Evolutionary conservation across 192 early-diverging fungal genomes (phyloP).

Genomic region (Radiomyces spectabilis): DNA sequence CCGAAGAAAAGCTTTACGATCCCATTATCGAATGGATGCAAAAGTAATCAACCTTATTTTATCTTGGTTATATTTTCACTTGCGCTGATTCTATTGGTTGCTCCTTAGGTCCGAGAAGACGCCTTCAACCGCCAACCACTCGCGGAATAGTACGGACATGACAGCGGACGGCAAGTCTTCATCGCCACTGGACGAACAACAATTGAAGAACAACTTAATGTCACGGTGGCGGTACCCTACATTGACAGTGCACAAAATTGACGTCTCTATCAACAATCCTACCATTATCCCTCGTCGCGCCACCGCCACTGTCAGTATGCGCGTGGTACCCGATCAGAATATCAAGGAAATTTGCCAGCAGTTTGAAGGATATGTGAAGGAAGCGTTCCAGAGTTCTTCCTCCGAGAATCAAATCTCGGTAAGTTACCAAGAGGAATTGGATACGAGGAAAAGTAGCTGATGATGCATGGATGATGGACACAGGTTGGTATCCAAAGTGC

Average conservation of each 20-base stretch:
- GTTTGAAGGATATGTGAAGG: slow-evolving; percentile 43
- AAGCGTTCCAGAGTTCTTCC: slow-evolving; percentile 36
- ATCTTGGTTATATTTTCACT: not conserved
- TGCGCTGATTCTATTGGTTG: not conserved
- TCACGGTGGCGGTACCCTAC: slow-evolving; percentile 67
- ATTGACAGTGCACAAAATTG: slow-evolving; percentile 64
- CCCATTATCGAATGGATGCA: slow-evolving; percentile 38
- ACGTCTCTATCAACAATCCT: slow-evolving; percentile 59
- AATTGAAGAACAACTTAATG: slow-evolving; percentile 44
- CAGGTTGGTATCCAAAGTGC: slow-evolving; percentile 54
- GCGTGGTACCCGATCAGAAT: slow-evolving; percentile 66
- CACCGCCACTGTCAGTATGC: slow-evolving; percentile 59
- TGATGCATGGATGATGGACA: not conserved
- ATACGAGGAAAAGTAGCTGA: not conserved
- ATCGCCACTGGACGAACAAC: too few relatives aligned
- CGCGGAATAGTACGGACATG: not conserved
- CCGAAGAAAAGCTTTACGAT: slow-evolving; percentile 54
- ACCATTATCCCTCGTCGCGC: slow-evolving; percentile 62
- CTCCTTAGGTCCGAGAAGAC: too few relatives aligned
- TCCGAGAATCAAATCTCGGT: slow-evolving; percentile 41
- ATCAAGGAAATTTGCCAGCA: slow-evolving; percentile 47
- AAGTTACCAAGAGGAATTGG: slow-evolving; percentile 3
- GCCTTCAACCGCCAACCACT: too few relatives aligned
- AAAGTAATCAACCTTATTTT: slow-evolving; percentile 3
- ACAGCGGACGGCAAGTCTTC: too few relatives aligned